Evolutionary conservation across 2,329 filamentous ascomycete genomes (phyloP), one percentile per base, ranked within the genome.

Genomic region (Claviceps maximensis): DNA sequence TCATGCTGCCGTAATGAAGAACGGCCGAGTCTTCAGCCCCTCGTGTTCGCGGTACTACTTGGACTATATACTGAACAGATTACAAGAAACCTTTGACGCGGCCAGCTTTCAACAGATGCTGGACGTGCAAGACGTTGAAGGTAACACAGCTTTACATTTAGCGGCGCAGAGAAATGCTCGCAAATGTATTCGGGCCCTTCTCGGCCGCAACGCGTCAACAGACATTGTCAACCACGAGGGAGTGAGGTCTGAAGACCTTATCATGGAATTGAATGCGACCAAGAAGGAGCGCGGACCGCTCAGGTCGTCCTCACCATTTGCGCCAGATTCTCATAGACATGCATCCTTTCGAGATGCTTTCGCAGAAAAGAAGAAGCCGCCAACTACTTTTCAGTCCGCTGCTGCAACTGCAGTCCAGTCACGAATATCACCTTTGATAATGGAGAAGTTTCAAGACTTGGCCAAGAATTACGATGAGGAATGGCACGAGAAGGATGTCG

Each of bases 21-120:
- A 84, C 60, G 87, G 86, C 51, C 85, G 89, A 50, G 72, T 79
- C 5, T 87, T 86, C 56, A 95, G 91, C 67, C 89, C 90, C 64
- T 84, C 87, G 23, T 94, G 87, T 62, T 89, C 90, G 33, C 80
- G 89, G 36, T 97, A 97, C 67, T 98, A 98, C 68, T 79, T 95
- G 33, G 91, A 97, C 67, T 86, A 86, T 58, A 84, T 97, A 56
- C 76, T 97, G 53, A 91, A 94, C 67, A 89, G 86, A 66, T 79
- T 98, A 55, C 81, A 84, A 56, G 88, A 94, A 62, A 81, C 83
- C 1, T 81, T 87, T 59, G 82, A 88, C 5, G 84, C 84, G 9
- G 80, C 84, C 53, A 83, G 87, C 53, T 82, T 97, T 48, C 87
- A 89, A 56, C 75, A 81, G 48, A 71, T 97, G 12, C 73, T 98